A percentile compares a stretch with the other conserved stretches of the same genome.
Evolutionary conservation across 768 basidiomycete species (phyloP).

Genomic region (Mycena pura): DNA sequence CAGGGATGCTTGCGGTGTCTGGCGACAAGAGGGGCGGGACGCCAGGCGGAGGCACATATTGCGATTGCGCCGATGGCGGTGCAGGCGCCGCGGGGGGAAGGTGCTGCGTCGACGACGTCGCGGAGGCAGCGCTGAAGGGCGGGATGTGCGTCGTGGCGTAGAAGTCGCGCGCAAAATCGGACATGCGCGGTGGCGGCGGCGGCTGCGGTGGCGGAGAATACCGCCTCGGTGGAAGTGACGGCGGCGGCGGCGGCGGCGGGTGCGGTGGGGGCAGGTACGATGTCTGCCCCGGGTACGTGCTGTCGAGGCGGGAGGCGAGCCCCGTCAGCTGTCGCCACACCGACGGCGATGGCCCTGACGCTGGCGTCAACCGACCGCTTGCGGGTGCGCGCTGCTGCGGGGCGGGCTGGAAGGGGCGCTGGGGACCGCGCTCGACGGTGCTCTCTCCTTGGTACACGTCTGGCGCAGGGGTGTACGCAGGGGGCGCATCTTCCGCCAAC

Average conservation of each 20-base stretch:
- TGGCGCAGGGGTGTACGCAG: conserved; percentile 70
- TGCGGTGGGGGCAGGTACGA: no score
- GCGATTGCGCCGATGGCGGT: conserved; percentile 20
- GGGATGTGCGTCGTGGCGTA: conserved; percentile 51
- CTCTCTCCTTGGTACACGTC: conserved; percentile 62
- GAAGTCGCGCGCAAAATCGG: conserved; percentile 71
- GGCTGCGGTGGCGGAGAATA: no score
- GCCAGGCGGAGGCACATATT: conserved; percentile 31
- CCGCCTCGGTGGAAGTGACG: no score
- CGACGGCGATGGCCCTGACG: conserved; percentile 9
- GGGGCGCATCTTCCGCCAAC: conserved; percentile 66
- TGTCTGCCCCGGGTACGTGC: conserved; percentile 36
- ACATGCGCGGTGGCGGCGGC: conserved; percentile 32
- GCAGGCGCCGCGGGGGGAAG: conserved; percentile 40
- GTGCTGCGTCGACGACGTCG: conserved; percentile 8
- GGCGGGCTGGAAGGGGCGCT: conserved; percentile 60
- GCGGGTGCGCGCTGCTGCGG: conserved; percentile 17
- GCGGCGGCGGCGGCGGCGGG: conserved; percentile 11
- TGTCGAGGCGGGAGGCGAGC: conserved; percentile 20
- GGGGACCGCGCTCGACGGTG: conserved; percentile 67
- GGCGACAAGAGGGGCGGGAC: conserved; percentile 35
- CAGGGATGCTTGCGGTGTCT: conserved; percentile 27
- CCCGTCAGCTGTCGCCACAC: conserved; percentile 26
- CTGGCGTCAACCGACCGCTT: not conserved
- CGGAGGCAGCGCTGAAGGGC: conserved; percentile 6